Conservation (phyloP, 768 basidiomycete species). For the Mrakia blollopis region DNA sequence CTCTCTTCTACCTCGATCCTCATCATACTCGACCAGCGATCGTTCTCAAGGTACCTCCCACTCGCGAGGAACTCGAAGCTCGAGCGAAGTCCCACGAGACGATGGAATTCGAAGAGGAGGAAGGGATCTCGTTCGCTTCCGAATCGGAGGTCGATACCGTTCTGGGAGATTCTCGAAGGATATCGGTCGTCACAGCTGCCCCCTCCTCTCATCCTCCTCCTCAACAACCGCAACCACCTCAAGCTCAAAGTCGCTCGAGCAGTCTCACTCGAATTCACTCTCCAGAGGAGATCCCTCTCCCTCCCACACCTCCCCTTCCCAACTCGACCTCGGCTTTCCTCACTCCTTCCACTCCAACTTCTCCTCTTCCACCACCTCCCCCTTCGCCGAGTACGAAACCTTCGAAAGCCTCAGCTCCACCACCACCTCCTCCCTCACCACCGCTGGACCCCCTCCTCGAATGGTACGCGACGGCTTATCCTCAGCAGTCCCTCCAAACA, state of each 20-base stretch:
- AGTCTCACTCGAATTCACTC: neutral
- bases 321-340: neutral
- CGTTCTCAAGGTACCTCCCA: neutral
- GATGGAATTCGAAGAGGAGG: conserved; percentile 8
- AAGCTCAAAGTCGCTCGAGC: neutral
- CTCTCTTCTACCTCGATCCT: conserved; percentile 55
- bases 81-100: conserved; percentile 59
- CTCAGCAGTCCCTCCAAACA: conserved; percentile 65
- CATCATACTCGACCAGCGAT: conserved; percentile 37
- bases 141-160: conserved; percentile 13
- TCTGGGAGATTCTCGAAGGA: neutral
- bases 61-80: conserved; percentile 4
- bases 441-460: conserved; percentile 40
- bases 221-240: neutral
- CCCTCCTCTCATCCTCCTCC: no score
- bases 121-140: neutral
- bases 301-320: neutral
- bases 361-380: neutral
- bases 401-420: no score
- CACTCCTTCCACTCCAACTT: neutral
- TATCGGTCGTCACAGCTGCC: neutral
- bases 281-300: neutral
- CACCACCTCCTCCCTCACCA: neutral
- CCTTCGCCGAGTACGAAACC: neutral
- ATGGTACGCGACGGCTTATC: conserved; percentile 66